These are phyloP conservation scores for Camellia granthamiana DNA, from an alignment of 148 eudicot genomes.

Conservation along the genomic window DNA sequence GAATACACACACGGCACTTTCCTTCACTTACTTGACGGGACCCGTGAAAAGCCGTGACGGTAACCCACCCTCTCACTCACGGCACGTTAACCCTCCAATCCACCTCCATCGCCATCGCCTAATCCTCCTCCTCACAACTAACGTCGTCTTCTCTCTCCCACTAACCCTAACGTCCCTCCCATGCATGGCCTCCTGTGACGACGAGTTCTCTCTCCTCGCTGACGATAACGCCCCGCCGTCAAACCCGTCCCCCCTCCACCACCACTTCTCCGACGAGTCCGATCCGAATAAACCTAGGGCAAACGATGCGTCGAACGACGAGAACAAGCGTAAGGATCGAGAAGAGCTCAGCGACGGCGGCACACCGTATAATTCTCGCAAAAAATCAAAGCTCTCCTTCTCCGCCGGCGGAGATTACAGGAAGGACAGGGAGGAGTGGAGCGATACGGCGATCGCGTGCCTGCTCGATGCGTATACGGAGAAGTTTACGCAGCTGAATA, in stretches of 20 bases:
- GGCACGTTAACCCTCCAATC: constrained; percentile 18
- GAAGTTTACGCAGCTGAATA: constrained; percentile 63
- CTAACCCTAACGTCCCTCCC: constrained; percentile 45
- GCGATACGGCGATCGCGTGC: constrained; percentile 82
- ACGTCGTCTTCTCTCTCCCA: constrained; percentile 52
- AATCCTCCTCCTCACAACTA: constrained; percentile 30
- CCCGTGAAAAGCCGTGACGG: constrained; percentile 47
- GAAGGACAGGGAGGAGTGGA: constrained; percentile 98
- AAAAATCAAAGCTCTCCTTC: constrained; percentile 30
- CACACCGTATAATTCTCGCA: constrained; percentile 29
- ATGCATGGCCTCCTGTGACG: constrained; percentile 81
- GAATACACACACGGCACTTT: background rate
- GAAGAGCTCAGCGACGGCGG: constrained; percentile 67
- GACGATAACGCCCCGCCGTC: constrained; percentile 38
- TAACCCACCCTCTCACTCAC: constrained; percentile 11
- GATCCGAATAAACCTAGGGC: constrained; percentile 32
- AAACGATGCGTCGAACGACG: constrained; percentile 25
- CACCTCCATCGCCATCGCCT: constrained; percentile 10
- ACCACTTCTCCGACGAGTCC: constrained; percentile 40
- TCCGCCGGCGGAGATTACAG: constrained; percentile 52
- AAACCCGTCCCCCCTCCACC: constrained; percentile 25
- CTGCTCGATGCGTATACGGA: constrained; percentile 83
- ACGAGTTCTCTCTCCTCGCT: constrained; percentile 79
- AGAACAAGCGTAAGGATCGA: constrained; percentile 43
- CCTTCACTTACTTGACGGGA: constrained; percentile 23